A percentile compares a stretch with the other conserved stretches of the same genome.
These are phyloP conservation scores for Potentilla sterilis DNA, from an alignment of 306 rosid species.

Conservation along the genomic window DNA sequence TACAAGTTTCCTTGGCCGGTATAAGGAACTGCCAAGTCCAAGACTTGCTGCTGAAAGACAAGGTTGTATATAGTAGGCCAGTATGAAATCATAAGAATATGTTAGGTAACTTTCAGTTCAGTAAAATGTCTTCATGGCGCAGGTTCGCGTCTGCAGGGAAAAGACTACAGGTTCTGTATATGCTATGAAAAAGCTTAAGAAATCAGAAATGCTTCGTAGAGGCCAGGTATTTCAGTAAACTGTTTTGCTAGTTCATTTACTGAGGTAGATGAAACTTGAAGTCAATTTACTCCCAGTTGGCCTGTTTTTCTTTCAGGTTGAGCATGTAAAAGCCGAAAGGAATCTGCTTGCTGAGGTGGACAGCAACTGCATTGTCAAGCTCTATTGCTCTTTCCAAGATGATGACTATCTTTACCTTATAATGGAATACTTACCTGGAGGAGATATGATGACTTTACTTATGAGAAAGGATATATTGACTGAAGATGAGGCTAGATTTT, in stretches of 20 bases:
- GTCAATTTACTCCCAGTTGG: slow-evolving; percentile 22
- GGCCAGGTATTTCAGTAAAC: slow-evolving; percentile 73
- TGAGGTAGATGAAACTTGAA: slow-evolving; percentile 5
- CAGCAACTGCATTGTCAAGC: slow-evolving; percentile 94
- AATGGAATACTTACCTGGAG: slow-evolving; percentile 98
- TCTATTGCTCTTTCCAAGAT: slow-evolving; percentile 94
- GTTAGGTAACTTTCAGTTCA: background rate
- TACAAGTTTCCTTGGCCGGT: background rate
- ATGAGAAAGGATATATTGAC: slow-evolving; percentile 97
- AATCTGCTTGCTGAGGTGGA: slow-evolving; percentile 99
- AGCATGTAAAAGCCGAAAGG: slow-evolving; percentile 97
- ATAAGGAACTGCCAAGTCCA: no score
- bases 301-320: slow-evolving; percentile 53
- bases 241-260: slow-evolving; percentile 26
- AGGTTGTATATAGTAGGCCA: background rate
- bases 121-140: slow-evolving; percentile 40
- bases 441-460: slow-evolving; percentile 98
- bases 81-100: background rate
- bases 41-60: no score
- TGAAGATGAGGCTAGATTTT: slow-evolving; percentile 92
- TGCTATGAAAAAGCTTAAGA: slow-evolving; percentile 99
- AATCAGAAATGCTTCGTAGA: slow-evolving; percentile 98
- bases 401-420: slow-evolving; percentile 87
- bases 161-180: slow-evolving; percentile 76
- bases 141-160: slow-evolving; percentile 97